Conservation (phyloP, 768 basidiomycete species). For the Galerina sulciceps region DNA sequence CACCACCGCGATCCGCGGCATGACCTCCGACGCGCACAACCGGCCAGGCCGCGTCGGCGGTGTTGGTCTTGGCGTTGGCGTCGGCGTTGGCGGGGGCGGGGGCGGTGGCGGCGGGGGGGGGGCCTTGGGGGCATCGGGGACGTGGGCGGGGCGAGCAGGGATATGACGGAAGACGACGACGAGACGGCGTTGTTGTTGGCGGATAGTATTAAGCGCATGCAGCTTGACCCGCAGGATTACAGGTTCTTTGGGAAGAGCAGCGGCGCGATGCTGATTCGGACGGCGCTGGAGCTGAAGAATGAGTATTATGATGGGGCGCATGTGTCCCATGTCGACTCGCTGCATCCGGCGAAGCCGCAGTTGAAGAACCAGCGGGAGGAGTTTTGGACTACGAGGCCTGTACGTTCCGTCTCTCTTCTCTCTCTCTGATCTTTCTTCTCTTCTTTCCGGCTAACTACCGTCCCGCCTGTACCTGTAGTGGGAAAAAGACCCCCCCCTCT, state of each 20-base stretch:
- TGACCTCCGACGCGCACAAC: constrained; percentile 19
- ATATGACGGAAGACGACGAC: constrained; percentile 33
- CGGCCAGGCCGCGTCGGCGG: too few relatives aligned
- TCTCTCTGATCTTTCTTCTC: not conserved
- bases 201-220: constrained; percentile 38
- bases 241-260: constrained; percentile 63
- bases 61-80: too few relatives aligned
- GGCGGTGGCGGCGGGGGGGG: too few relatives aligned
- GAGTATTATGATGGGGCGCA: constrained; percentile 34
- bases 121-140: too few relatives aligned
- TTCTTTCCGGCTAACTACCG: not conserved
- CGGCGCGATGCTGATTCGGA: constrained; percentile 55
- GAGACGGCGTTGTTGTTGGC: constrained; percentile 37
- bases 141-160: constrained; percentile 9
- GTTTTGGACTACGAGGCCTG: constrained; percentile 42
- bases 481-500: constrained; percentile 31
- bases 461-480: constrained; percentile 33
- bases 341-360: constrained; percentile 3
- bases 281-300: constrained; percentile 62
- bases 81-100: too few relatives aligned
- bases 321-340: constrained; percentile 11
- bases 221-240: constrained; percentile 37
- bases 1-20: constrained; percentile 37
- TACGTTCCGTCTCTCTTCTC: constrained; percentile 22
- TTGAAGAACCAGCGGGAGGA: constrained; percentile 31